Conservation (phyloP, 257 asterid species). For the Lycium ferocissimum region DNA sequence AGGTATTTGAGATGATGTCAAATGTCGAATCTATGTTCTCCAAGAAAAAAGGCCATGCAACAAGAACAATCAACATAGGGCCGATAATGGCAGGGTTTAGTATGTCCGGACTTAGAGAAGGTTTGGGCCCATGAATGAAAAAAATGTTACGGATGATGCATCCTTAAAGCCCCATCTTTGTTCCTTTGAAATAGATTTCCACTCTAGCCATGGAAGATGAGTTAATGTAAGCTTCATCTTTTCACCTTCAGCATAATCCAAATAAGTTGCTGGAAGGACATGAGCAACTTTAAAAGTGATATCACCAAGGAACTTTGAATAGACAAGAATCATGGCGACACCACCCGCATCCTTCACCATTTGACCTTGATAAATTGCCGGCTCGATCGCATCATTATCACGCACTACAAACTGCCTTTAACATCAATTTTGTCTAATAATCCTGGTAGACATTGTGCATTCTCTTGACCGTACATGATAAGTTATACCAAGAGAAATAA, state of each 20-base stretch:
- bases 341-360: no score
- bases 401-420: no score
- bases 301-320: no score
- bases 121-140: not conserved
- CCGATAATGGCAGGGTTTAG: not conserved
- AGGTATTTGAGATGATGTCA: no score
- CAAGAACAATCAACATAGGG: not conserved
- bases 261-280: not conserved
- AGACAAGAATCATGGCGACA: no score
- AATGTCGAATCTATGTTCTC: no score
- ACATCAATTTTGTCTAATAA: conserved; percentile 17
- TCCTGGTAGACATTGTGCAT: conserved; percentile 23
- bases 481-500: conserved; percentile 32
- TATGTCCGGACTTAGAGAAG: no score
- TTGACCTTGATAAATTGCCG: no score
- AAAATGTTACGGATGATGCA: not conserved
- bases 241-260: not conserved
- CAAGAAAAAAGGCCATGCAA: no score
- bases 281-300: not conserved
- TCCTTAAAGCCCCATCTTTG: not conserved
- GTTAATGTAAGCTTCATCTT: no score
- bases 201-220: not conserved
- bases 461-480: not conserved
- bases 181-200: not conserved
- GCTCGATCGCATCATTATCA: no score